Percentiles rank a stretch among this genome's conserved stretches.
Conservation (phyloP, 257 asterid species). For the Nicotiana knightiana region DNA sequence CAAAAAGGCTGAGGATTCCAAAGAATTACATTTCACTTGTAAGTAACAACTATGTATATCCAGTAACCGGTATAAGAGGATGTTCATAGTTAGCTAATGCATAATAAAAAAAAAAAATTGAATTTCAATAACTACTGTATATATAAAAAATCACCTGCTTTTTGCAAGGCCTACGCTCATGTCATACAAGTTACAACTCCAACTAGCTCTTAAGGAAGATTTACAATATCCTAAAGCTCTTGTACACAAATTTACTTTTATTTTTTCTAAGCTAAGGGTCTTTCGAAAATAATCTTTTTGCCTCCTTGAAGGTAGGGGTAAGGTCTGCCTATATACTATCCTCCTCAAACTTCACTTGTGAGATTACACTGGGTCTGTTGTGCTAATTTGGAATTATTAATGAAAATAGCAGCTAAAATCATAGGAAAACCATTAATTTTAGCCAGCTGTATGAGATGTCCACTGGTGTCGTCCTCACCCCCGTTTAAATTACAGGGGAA, state of each 20-base stretch:
- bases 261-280: too few relatives aligned
- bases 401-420: background rate
- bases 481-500: background rate
- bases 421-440: background rate
- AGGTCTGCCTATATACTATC: too few relatives aligned
- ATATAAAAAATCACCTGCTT: background rate
- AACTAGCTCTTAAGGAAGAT: background rate
- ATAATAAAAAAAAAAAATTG: background rate
- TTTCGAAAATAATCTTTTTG: too few relatives aligned
- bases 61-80: background rate
- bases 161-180: background rate
- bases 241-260: background rate
- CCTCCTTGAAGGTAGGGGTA: too few relatives aligned
- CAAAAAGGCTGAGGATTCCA: background rate
- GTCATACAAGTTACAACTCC: background rate
- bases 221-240: background rate
- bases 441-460: slow-evolving; percentile 7
- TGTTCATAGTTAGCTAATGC: background rate
- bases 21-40: background rate
- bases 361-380: too few relatives aligned
- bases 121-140: background rate
- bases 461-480: background rate
- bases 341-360: accelerated
- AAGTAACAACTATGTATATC: background rate
- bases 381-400: background rate